Evolutionary conservation across 2,329 filamentous ascomycete genomes (phyloP), one percentile per base, ranked within the genome.

Genomic region (Monilinia vaccinii-corymbosi): DNA sequence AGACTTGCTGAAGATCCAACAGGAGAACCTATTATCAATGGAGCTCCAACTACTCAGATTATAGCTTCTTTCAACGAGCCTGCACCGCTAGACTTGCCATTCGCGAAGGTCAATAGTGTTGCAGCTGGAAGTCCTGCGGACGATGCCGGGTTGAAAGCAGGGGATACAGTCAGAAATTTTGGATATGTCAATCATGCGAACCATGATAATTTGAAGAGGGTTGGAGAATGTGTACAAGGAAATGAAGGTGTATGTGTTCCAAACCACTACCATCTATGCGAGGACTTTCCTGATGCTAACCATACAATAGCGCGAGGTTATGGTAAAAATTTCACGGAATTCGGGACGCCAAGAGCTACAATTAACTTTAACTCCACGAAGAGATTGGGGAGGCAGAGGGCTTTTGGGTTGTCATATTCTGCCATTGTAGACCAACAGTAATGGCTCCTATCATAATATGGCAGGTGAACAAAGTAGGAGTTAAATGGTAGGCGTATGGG

Each of bases 21-120:
- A 63, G 67, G 67, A 42, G 64, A 65, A 38, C 61, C 71, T 42
- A 55, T 59, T 58, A 65, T 63, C 58, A 64, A 53, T 61, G 49
- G 63, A 60, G 60, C 60, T 68, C 46, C 59, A 63, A 40, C 60
- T 46, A 66, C 61, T 59, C 67, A 45, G 68, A 60, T 70, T 65
- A 65, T 72, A 74, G 68, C 73, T 68, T 25, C 68, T 72, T 21
- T 73, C 70, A 56, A 71, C 63, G 61, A 63, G 34, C 62, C 72
- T 46, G 62, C 62, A 13, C 65, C 75, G 10, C 67, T 81, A 23
- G 81, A 84, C 64, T 78, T 79, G 49, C 84, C 88, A 0, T 99
- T 99, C 72, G 94, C 94, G 36, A 94, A 85, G 72, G 89, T 99
- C 67, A 96, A 96, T 71, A 88, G 82, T 57, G 88, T 99, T 11